Conservation (phyloP, 768 basidiomycete species). For the Suillus decipiens region DNA sequence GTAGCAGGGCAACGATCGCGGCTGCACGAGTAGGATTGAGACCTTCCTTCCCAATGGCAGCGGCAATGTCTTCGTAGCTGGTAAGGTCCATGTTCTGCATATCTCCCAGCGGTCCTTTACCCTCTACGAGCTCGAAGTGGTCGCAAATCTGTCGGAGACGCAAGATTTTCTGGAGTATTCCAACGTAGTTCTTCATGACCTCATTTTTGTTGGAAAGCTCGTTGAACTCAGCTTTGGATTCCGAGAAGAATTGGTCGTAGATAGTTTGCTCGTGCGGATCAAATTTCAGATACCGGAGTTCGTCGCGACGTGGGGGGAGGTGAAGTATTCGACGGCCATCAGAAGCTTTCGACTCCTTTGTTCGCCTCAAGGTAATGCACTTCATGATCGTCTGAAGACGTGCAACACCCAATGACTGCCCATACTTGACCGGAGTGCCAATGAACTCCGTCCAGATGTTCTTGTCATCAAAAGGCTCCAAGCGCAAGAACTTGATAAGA, state of each 20-base stretch:
- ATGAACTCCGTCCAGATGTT: slow-evolving; percentile 91
- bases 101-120: slow-evolving; percentile 54
- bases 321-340: slow-evolving; percentile 86
- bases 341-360: slow-evolving; percentile 83
- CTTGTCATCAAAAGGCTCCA: slow-evolving; percentile 93
- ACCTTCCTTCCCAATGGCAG: slow-evolving; percentile 76
- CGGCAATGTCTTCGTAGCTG: slow-evolving; percentile 76
- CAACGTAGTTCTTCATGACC: slow-evolving; percentile 98
- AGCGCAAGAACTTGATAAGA: slow-evolving; percentile 91
- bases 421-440: slow-evolving; percentile 90
- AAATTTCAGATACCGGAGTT: slow-evolving; percentile 83
- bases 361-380: slow-evolving; percentile 93
- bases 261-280: slow-evolving; percentile 79
- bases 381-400: slow-evolving; percentile 98
- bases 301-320: slow-evolving; percentile 88
- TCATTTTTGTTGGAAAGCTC: slow-evolving; percentile 86
- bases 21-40: slow-evolving; percentile 72
- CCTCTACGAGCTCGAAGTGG: slow-evolving; percentile 86
- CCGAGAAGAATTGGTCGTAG: slow-evolving; percentile 86
- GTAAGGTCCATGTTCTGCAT: slow-evolving; percentile 47
- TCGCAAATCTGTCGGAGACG: slow-evolving; percentile 98
- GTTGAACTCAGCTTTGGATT: slow-evolving; percentile 90
- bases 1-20: slow-evolving; percentile 82
- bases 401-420: slow-evolving; percentile 84
- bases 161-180: slow-evolving; percentile 94